Conservation (phyloP, 768 basidiomycete genomes). For the Tricholoma flavovirens region DNA sequence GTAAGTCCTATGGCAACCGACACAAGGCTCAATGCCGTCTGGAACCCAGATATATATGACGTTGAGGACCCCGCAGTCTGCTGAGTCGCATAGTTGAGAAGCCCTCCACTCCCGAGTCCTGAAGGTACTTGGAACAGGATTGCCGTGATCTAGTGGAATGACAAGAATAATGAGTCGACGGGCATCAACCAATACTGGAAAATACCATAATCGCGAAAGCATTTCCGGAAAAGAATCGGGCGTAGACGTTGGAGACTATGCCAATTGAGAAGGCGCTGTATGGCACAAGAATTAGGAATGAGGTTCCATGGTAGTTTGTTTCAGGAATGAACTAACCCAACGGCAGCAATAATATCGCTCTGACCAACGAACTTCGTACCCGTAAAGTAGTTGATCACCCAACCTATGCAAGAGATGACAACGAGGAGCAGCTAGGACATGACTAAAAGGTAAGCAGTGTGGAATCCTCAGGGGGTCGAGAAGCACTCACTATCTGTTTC, state of each 20-base stretch:
- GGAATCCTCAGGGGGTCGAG: neutral
- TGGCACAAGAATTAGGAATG: neutral
- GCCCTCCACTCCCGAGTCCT: constrained; percentile 73
- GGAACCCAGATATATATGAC: constrained; percentile 66
- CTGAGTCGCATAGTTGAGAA: constrained; percentile 62
- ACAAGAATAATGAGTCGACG: neutral
- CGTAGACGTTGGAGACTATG: constrained; percentile 71
- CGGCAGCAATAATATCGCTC: constrained; percentile 72
- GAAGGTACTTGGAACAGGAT: constrained; percentile 84
- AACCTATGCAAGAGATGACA: constrained; percentile 60
- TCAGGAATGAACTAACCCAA: constrained; percentile 40
- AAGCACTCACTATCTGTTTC: constrained; percentile 45
- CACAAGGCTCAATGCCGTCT: constrained; percentile 70
- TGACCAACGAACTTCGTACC: constrained; percentile 56
- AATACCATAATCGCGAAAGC: constrained; percentile 79
- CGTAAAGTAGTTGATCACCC: constrained; percentile 75
- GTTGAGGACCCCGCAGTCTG: constrained; percentile 45
- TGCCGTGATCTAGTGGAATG: constrained; percentile 53
- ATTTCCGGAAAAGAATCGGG: constrained; percentile 64
- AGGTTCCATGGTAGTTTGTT: neutral
- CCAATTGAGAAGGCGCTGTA: constrained; percentile 77
- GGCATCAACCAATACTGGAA: neutral
- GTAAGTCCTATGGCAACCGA: constrained; percentile 76
- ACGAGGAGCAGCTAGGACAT: constrained; percentile 34
- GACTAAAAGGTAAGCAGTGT: neutral